These are phyloP conservation scores for Sphaerostilbella broomeana DNA, from an alignment of 2,329 filamentous ascomycete species.

Conservation along the genomic window DNA sequence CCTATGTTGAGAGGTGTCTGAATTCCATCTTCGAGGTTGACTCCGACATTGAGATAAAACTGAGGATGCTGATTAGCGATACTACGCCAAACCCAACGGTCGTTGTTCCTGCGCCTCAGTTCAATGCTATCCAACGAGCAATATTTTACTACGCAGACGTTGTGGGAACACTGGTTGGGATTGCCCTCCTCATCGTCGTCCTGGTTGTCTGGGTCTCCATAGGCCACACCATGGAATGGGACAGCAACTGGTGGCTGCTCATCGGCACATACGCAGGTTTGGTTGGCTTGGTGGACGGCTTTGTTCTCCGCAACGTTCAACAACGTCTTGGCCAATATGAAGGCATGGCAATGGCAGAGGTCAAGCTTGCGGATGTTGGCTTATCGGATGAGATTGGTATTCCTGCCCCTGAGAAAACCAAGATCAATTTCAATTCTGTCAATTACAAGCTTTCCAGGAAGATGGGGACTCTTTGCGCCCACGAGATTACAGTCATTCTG, in stretches of 20 bases:
- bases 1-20: conserved; percentile 26
- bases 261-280: conserved; percentile 43
- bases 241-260: conserved; percentile 40
- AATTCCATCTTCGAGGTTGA: conserved; percentile 29
- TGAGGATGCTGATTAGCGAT: conserved; percentile 29
- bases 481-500: conserved; percentile 17
- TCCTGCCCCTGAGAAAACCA: conserved; percentile 3
- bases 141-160: conserved; percentile 38
- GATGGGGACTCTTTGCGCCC: conserved; percentile 19
- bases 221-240: conserved; percentile 33
- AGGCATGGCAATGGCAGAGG: conserved; percentile 14
- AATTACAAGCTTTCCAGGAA: conserved; percentile 15
- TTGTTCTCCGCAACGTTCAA: conserved; percentile 39
- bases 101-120: conserved; percentile 24
- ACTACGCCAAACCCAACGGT: conserved; percentile 27
- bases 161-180: conserved; percentile 35
- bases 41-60: conserved; percentile 26
- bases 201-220: conserved; percentile 32
- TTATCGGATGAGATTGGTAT: conserved; percentile 14
- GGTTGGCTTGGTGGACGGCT: conserved; percentile 38
- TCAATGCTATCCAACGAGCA: conserved; percentile 28
- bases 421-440: conserved; percentile 7
- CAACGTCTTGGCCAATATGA: conserved; percentile 19
- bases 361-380: conserved; percentile 12
- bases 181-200: conserved; percentile 31